These are phyloP conservation scores for Fistulifera solaris DNA, from an alignment of 108 stramenopile species.

Conservation along the genomic window DNA sequence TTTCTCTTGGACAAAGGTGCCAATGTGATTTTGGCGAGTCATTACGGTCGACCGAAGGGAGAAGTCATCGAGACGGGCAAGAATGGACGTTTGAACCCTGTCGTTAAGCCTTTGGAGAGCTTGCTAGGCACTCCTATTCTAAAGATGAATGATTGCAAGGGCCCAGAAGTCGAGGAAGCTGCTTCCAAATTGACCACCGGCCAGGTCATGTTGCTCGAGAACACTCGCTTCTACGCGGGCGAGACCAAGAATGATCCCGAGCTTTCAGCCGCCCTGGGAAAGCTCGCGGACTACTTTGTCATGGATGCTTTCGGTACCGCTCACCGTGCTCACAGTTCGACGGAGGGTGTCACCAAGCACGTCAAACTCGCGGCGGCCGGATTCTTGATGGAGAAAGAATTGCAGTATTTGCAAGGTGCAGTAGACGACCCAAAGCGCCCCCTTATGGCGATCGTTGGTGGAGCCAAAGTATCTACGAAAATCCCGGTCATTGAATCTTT, in stretches of 20 bases:
- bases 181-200: conserved; percentile 60
- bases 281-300: conserved; percentile 89
- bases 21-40: conserved; percentile 81
- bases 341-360: conserved; percentile 84
- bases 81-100: conserved; percentile 76
- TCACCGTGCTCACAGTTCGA: conserved; percentile 96
- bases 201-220: conserved; percentile 88
- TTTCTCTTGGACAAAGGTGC: conserved; percentile 82
- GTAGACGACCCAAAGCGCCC: conserved; percentile 93
- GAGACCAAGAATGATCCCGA: conserved; percentile 82
- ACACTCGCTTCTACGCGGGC: conserved; percentile 92
- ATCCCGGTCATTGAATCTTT: conserved; percentile 96
- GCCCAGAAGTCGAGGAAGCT: conserved; percentile 81
- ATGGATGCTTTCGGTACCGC: conserved; percentile 99
- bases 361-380: conserved; percentile 79
- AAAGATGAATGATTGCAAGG: conserved; percentile 83
- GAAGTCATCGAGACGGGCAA: conserved; percentile 85
- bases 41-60: conserved; percentile 88
- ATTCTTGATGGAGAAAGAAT: conserved; percentile 88
- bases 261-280: conserved; percentile 74
- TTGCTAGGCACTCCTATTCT: conserved; percentile 55
- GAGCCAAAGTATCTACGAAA: conserved; percentile 98
- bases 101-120: conserved; percentile 55
- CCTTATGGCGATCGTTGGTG: conserved; percentile 96
- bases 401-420: conserved; percentile 95